Percentiles rank a stretch among this genome's conserved stretches.
These are phyloP conservation scores for Fusarium nanum DNA, from an alignment of 2,329 filamentous ascomycete genomes.

Conservation along the genomic window DNA sequence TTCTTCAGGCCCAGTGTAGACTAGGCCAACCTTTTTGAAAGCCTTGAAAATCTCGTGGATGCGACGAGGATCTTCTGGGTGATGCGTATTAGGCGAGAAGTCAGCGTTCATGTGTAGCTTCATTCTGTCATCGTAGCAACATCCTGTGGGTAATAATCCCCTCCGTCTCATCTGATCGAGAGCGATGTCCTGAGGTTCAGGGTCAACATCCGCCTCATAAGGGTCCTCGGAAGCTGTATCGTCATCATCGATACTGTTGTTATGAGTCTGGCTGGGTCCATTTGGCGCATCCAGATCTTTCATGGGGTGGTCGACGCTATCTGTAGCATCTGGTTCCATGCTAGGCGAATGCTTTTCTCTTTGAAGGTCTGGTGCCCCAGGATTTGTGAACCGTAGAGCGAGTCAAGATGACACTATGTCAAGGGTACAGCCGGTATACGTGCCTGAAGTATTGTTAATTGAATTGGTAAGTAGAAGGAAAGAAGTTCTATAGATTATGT, in stretches of 20 bases:
- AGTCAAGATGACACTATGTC: constrained; percentile 1
- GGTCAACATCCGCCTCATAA: constrained; percentile 52
- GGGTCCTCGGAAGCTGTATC: constrained; percentile 51
- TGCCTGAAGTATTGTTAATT: constrained; percentile 19
- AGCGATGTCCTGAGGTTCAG: constrained; percentile 53
- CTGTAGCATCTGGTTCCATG: constrained; percentile 51
- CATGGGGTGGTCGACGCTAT: constrained; percentile 59
- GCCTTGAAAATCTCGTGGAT: constrained; percentile 95
- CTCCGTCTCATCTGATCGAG: constrained; percentile 55
- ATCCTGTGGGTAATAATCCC: constrained; percentile 74
- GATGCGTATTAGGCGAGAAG: constrained; percentile 78
- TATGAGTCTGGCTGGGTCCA: constrained; percentile 33
- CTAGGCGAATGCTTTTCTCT: constrained; percentile 12
- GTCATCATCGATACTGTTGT: constrained; percentile 48
- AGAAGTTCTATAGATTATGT: neutral
- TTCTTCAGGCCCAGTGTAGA: constrained; percentile 70
- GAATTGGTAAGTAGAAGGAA: neutral
- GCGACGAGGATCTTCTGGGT: constrained; percentile 92
- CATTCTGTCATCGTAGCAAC: constrained; percentile 95
- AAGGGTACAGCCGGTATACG: neutral
- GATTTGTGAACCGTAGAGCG: constrained; percentile 19
- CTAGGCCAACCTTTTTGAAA: constrained; percentile 82
- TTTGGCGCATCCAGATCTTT: constrained; percentile 53
- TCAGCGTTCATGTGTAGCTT: constrained; percentile 91
- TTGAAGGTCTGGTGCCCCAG: constrained; percentile 36